Evolutionary conservation across 805 yeast species (phyloP).

Genomic region (Zygosaccharomyces siamensis): DNA sequence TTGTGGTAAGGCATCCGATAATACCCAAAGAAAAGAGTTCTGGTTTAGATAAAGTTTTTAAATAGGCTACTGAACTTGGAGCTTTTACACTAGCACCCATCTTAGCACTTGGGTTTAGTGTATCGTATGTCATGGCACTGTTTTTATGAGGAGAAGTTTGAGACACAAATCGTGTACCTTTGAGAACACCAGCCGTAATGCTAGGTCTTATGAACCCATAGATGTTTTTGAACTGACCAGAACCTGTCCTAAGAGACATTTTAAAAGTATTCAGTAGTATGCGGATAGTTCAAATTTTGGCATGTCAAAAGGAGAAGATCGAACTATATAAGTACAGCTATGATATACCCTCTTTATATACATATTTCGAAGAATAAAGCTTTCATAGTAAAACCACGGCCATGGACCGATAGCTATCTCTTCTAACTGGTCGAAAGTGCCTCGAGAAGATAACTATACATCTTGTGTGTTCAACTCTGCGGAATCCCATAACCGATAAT

Average conservation of each 20-base stretch:
- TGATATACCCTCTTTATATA: too few species aligned
- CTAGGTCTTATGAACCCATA: not conserved
- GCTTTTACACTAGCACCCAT: constrained; percentile 13
- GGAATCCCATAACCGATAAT: constrained; percentile 10
- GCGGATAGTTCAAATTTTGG: too few species aligned
- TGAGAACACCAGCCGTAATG: not conserved
- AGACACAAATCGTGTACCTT: constrained; percentile 11
- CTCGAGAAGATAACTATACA: not conserved
- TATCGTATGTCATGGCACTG: constrained; percentile 8
- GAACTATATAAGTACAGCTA: too few species aligned
- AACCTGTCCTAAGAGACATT: constrained; percentile 1
- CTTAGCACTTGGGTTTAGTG: not conserved
- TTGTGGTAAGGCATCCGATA: constrained; percentile 65
- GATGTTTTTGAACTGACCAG: not conserved
- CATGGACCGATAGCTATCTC: not conserved
- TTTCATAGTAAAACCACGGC: not conserved
- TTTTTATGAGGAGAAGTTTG: constrained; percentile 16
- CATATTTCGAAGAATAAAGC: too few species aligned
- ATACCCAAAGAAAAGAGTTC: constrained; percentile 61
- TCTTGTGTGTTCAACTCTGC: constrained; percentile 3
- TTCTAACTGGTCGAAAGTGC: not conserved
- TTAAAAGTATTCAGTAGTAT: not conserved
- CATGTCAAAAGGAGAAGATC: not conserved
- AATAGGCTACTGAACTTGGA: constrained; percentile 35
- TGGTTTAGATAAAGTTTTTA: constrained; percentile 47